Percentiles rank a stretch among this genome's conserved stretches.
Evolutionary conservation across 208 protist genomes (phyloP).

Genomic region (Trypanosoma boissoni): DNA sequence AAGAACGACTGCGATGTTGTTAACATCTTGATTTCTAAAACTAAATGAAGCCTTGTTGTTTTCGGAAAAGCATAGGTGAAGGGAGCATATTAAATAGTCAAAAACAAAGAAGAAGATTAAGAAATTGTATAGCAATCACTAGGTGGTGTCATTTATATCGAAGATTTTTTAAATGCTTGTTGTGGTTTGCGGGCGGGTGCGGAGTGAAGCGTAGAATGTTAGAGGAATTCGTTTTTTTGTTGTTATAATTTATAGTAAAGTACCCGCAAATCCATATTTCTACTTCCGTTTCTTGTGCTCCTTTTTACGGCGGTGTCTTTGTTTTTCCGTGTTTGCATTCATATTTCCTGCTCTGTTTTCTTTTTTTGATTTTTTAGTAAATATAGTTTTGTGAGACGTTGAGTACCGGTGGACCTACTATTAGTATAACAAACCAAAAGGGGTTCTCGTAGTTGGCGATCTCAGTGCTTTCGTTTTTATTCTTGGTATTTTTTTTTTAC

Average conservation of each 20-base stretch:
- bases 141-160: too few species aligned
- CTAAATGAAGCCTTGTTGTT: neutral
- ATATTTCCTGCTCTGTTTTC: neutral
- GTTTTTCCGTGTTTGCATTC: neutral
- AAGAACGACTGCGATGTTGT: neutral
- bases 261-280: neutral
- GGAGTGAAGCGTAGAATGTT: slow-evolving; percentile 1
- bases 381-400: neutral
- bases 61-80: too few species aligned
- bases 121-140: too few species aligned
- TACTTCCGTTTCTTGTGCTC: neutral
- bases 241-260: neutral
- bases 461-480: neutral
- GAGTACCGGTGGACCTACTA: neutral
- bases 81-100: too few species aligned
- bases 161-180: too few species aligned
- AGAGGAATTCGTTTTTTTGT: too few species aligned
- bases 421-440: too few species aligned
- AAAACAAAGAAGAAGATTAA: too few species aligned
- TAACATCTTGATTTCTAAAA: neutral
- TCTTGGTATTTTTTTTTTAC: neutral
- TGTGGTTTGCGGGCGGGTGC: neutral
- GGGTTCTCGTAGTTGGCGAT: too few species aligned
- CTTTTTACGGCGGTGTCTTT: too few species aligned
- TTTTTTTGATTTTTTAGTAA: slow-evolving; percentile 2